These are phyloP conservation scores for Daldinia concentrica DNA, from an alignment of 495 filamentous ascomycete species.

Conservation along the genomic window DNA sequence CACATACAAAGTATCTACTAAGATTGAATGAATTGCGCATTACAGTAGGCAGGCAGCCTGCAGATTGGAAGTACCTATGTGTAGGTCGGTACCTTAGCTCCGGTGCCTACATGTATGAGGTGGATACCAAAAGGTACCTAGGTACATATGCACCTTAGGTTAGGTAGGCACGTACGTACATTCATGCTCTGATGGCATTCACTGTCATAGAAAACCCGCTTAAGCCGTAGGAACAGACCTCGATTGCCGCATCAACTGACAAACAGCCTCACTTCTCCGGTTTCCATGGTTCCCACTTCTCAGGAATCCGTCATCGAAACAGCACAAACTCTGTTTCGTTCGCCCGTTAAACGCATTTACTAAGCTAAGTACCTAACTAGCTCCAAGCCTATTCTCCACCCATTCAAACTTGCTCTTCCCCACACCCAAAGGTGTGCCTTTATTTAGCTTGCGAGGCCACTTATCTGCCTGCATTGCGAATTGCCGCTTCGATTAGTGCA, in stretches of 20 bases:
- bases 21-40: background rate
- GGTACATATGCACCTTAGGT: background rate
- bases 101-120: background rate
- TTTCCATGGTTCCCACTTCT: conserved; percentile 11
- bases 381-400: conserved; percentile 6
- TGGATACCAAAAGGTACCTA: background rate
- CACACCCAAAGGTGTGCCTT: conserved; percentile 17
- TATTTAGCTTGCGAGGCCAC: conserved; percentile 34
- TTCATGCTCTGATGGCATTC: background rate
- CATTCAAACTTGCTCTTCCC: conserved; percentile 21
- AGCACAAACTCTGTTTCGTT: background rate
- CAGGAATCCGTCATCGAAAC: conserved; percentile 17
- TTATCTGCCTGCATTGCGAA: conserved; percentile 39
- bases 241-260: background rate
- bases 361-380: conserved; percentile 27
- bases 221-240: background rate
- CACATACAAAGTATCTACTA: background rate
- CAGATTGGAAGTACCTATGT: background rate
- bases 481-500: conserved; percentile 36
- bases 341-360: conserved; percentile 6
- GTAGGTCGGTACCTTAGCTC: no score
- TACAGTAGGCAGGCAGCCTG: background rate
- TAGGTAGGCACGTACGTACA: background rate
- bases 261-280: conserved; percentile 20
- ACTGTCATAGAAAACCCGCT: background rate